Percentiles rank a stretch among this genome's conserved stretches.
Evolutionary conservation across 1,284 basidiomycete species (phyloP).

Genomic region (Vanrija humicola): DNA sequence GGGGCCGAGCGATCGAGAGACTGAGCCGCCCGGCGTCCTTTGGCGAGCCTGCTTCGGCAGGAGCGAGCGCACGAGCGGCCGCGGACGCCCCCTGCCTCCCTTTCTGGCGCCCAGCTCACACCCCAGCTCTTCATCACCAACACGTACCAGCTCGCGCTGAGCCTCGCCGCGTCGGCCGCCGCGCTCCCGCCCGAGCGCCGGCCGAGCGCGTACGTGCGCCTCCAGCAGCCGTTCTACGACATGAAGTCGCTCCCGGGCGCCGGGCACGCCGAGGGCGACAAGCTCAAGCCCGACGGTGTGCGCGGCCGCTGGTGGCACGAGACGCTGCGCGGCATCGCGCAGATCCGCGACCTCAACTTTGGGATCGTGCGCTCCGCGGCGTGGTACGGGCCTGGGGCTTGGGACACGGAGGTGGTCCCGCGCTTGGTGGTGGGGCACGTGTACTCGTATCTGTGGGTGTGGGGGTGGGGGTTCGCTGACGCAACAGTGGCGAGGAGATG

Average conservation of each 20-base stretch:
- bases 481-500: slow-evolving; percentile 66
- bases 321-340: slow-evolving; percentile 67
- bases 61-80: neutral
- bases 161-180: slow-evolving; percentile 55
- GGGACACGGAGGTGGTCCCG: slow-evolving; percentile 56
- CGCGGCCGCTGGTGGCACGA: slow-evolving; percentile 88
- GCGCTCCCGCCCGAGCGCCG: slow-evolving; percentile 62
- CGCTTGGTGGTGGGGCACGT: slow-evolving; percentile 70
- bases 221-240: slow-evolving; percentile 79
- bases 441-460: slow-evolving; percentile 62
- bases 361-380: slow-evolving; percentile 59
- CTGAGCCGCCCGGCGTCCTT: neutral
- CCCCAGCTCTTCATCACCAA: slow-evolving; percentile 62
- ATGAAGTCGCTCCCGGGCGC: slow-evolving; percentile 50
- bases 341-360: slow-evolving; percentile 70
- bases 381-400: slow-evolving; percentile 37
- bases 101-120: neutral
- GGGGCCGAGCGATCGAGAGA: neutral
- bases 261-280: slow-evolving; percentile 62
- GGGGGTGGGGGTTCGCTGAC: neutral
- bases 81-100: neutral
- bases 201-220: slow-evolving; percentile 68
- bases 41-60: neutral
- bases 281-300: slow-evolving; percentile 66
- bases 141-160: slow-evolving; percentile 67